phyloP scores from a whole-genome alignment of 2,329 filamentous ascomycete genomes.

The Orbilia quercus region DNA sequence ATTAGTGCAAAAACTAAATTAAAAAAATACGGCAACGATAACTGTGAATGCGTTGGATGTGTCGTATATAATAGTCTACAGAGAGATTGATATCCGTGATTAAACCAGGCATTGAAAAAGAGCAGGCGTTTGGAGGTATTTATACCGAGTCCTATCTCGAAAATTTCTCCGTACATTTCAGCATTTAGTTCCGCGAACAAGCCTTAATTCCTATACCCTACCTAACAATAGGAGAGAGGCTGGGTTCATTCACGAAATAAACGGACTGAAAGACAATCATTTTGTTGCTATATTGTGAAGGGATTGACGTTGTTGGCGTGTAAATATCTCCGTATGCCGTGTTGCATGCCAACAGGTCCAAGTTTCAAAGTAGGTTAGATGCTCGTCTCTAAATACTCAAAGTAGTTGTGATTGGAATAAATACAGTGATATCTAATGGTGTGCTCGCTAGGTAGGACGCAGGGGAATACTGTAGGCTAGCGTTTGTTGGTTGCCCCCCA shows the following conservation, averaged over 20 bases:
- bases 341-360: background rate
- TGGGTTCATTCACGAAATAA: slow-evolving; percentile 1
- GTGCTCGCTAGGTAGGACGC: background rate
- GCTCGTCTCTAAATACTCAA: slow-evolving; percentile 23
- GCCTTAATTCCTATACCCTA: background rate
- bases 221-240: background rate
- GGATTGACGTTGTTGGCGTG: slow-evolving; percentile 18
- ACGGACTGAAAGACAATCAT: background rate
- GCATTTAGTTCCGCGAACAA: slow-evolving; percentile 1
- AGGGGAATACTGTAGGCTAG: slow-evolving; percentile 9
- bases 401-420: background rate
- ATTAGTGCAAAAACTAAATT: background rate
- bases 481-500: slow-evolving; percentile 2
- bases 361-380: slow-evolving; percentile 23
- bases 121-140: slow-evolving; percentile 7
- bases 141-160: slow-evolving; percentile 3
- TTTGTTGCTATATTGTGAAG: slow-evolving; percentile 1
- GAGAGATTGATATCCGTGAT: background rate
- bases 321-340: slow-evolving; percentile 20
- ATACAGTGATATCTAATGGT: slow-evolving; percentile 3
- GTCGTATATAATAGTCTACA: slow-evolving; percentile 4
- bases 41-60: slow-evolving; percentile 16
- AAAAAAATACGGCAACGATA: slow-evolving; percentile 1
- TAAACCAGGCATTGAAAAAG: background rate
- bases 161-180: slow-evolving; percentile 13